Conservation (phyloP, 2,329 filamentous ascomycete species). For the Monilinia polystroma region DNA sequence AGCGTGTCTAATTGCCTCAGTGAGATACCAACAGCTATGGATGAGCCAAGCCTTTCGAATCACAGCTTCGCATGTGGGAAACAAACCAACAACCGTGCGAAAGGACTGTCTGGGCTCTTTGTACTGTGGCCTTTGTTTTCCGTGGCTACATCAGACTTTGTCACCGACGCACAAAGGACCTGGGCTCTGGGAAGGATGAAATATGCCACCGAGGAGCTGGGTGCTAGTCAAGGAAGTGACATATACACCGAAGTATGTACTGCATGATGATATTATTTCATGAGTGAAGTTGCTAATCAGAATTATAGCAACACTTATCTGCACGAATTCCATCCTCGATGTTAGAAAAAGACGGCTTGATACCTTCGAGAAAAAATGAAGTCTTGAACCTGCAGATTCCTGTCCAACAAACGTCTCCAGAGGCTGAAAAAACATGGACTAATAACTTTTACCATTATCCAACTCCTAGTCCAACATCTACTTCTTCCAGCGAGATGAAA, state of each 20-base stretch:
- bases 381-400: background rate
- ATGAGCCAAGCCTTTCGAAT: constrained; percentile 24
- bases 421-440: background rate
- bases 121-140: constrained; percentile 34
- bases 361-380: background rate
- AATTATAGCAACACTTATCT: constrained; percentile 1
- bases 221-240: constrained; percentile 30
- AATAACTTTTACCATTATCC: background rate
- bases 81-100: constrained; percentile 30
- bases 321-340: constrained; percentile 16
- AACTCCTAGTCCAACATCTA: constrained; percentile 14
- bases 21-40: constrained; percentile 40
- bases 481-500: background rate
- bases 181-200: constrained; percentile 33
- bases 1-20: constrained; percentile 60
- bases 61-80: constrained; percentile 55
- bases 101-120: constrained; percentile 32
- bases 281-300: background rate
- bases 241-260: constrained; percentile 7
- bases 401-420: background rate
- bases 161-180: constrained; percentile 27
- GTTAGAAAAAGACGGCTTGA: constrained; percentile 14
- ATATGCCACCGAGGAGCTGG: constrained; percentile 31
- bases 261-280: background rate
- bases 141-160: constrained; percentile 33